Percentiles rank a stretch among this genome's conserved stretches.
These are phyloP conservation scores for Sanghuangporus sanghuang DNA, from an alignment of 1,284 basidiomycete genomes.

Conservation along the genomic window DNA sequence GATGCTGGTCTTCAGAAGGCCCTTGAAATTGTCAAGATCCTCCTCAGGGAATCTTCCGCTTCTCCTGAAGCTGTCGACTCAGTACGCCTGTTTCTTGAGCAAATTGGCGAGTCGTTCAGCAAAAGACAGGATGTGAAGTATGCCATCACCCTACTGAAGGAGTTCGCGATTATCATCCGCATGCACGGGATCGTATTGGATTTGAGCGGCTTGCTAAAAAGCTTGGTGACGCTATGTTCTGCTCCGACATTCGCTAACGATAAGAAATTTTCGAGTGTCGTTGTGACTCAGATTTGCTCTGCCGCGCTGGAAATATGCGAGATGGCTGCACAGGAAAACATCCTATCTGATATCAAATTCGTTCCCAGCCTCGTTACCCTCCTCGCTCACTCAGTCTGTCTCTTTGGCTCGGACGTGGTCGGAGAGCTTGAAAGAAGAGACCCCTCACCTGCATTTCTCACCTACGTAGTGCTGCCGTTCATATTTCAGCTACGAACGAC, in stretches of 20 bases:
- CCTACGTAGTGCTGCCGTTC: slow-evolving; percentile 59
- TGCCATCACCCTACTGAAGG: slow-evolving; percentile 48
- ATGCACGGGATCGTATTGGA: slow-evolving; percentile 49
- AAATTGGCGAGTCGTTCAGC: slow-evolving; percentile 43
- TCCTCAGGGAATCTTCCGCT: slow-evolving; percentile 49
- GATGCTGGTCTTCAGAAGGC: slow-evolving; percentile 42
- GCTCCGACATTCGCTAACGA: slow-evolving; percentile 49
- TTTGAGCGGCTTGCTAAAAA: slow-evolving; percentile 57
- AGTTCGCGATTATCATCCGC: slow-evolving; percentile 54
- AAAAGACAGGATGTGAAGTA: slow-evolving; percentile 44
- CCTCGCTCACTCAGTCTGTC: slow-evolving; percentile 45
- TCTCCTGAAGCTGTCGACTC: slow-evolving; percentile 30
- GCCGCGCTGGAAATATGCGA: slow-evolving; percentile 55
- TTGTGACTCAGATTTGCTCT: slow-evolving; percentile 55
- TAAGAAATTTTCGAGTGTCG: slow-evolving; percentile 42
- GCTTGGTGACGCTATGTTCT: slow-evolving; percentile 43
- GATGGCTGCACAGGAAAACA: slow-evolving; percentile 46
- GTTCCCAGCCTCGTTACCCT: slow-evolving; percentile 49
- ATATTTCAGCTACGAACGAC: slow-evolving; percentile 50
- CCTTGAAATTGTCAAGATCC: slow-evolving; percentile 52
- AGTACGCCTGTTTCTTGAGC: slow-evolving; percentile 46
- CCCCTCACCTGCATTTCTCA: slow-evolving; percentile 53
- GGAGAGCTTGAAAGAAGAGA: slow-evolving; percentile 49
- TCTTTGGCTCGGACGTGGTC: slow-evolving; percentile 52
- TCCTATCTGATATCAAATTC: slow-evolving; percentile 45